Conservation (phyloP, 1,284 basidiomycete genomes). For the Cutaneotrichosporon cavernicola region DNA sequence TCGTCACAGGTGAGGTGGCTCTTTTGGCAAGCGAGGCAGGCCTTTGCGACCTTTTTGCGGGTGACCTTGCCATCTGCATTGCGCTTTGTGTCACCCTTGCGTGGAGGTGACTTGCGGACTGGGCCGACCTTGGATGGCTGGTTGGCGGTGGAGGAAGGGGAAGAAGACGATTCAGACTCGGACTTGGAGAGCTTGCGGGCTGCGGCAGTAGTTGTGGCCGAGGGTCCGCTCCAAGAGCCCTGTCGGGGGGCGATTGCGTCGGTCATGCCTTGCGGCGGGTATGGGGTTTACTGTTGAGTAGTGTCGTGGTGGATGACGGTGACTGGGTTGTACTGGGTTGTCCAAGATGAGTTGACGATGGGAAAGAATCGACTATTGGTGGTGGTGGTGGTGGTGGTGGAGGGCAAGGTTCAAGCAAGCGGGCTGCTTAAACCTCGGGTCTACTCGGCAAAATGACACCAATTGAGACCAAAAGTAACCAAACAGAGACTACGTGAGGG, state of each 20-base stretch:
- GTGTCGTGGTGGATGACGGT: background rate
- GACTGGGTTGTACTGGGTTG: background rate
- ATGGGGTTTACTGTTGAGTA: background rate
- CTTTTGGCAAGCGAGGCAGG: constrained; percentile 89
- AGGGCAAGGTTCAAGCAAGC: background rate
- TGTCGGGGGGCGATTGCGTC: constrained; percentile 2
- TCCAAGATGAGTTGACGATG: background rate
- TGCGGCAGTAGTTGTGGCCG: background rate
- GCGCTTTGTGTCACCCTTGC: constrained; percentile 12
- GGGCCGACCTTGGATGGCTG: background rate
- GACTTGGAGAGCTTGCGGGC: background rate
- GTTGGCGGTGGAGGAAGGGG: constrained; percentile 3
- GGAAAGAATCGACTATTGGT: background rate
- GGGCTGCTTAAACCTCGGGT: background rate
- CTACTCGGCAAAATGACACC: background rate
- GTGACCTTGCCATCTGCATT: constrained; percentile 57
- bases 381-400: background rate
- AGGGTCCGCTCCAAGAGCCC: background rate
- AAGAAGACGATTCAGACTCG: constrained; percentile 9
- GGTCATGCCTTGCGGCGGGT: constrained; percentile 1
- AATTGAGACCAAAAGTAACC: background rate
- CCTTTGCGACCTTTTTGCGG: constrained; percentile 59
- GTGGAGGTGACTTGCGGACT: constrained; percentile 4
- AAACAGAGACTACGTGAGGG: background rate
- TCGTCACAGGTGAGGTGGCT: constrained; percentile 98